These are phyloP conservation scores for Entomortierella chlamydospora DNA, from an alignment of 192 early-diverging fungal genomes.

Conservation along the genomic window DNA sequence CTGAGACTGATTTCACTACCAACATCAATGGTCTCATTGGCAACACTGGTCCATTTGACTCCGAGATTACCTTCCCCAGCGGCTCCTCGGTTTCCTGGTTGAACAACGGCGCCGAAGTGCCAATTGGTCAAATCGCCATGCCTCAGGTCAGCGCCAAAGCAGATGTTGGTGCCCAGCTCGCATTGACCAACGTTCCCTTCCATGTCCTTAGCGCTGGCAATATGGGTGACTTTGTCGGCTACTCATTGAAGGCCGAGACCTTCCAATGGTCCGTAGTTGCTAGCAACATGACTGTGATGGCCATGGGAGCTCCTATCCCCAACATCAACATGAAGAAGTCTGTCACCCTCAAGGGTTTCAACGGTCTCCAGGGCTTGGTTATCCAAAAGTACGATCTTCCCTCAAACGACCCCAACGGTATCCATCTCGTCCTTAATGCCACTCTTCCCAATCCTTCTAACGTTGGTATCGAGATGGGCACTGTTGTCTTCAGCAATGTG, in stretches of 20 bases:
- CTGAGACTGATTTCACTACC: constrained; percentile 48
- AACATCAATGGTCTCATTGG: constrained; percentile 52
- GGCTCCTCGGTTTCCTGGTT: constrained; percentile 56
- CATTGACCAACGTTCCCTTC: constrained; percentile 56
- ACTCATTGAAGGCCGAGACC: constrained; percentile 58
- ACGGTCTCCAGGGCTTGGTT: constrained; percentile 56
- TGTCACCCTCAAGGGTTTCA: constrained; percentile 61
- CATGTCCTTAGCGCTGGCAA: constrained; percentile 41
- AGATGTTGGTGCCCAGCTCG: constrained; percentile 61
- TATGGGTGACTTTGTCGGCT: constrained; percentile 64
- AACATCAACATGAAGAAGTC: constrained; percentile 61
- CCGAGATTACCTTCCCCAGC: constrained; percentile 54
- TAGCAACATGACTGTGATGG: constrained; percentile 59
- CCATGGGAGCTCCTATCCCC: constrained; percentile 64
- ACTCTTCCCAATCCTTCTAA: constrained; percentile 61
- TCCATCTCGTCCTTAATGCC: constrained; percentile 37
- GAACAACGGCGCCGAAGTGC: constrained; percentile 25
- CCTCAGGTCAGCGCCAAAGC: constrained; percentile 56
- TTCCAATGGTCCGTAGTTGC: constrained; percentile 64
- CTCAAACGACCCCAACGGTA: constrained; percentile 58
- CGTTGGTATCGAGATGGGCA: constrained; percentile 66
- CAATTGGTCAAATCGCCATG: constrained; percentile 61
- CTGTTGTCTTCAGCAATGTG: constrained; percentile 58
- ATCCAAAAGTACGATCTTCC: constrained; percentile 64
- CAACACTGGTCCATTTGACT: constrained; percentile 53